Evolutionary conservation across 1,139 yeast species (phyloP).

Genomic region (Protomyces lactucae-debilis): DNA sequence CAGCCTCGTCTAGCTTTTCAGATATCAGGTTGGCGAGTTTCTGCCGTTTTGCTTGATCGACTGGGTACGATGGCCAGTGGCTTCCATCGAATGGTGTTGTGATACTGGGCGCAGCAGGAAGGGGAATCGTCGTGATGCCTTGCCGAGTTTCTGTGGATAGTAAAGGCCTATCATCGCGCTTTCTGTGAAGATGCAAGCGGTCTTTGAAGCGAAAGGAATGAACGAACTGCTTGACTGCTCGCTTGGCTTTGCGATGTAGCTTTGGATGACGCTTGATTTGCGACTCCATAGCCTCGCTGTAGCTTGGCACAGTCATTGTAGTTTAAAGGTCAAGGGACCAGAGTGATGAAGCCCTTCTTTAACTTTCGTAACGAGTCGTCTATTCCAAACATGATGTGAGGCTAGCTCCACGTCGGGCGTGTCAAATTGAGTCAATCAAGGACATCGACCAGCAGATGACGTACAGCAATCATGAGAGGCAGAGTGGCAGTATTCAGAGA

Average conservation of each 20-base stretch:
- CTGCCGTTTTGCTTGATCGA: background rate
- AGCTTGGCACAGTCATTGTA: too few relatives aligned
- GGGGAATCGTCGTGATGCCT: background rate
- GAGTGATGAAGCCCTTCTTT: too few relatives aligned
- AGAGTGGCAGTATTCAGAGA: too few relatives aligned
- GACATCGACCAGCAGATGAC: too few relatives aligned
- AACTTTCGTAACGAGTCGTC: too few relatives aligned
- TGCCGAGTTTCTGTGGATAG: background rate
- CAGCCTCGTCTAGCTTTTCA: background rate
- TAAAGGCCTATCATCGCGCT: background rate
- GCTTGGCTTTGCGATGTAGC: background rate
- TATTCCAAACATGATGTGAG: too few relatives aligned
- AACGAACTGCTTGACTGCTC: background rate
- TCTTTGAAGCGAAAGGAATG: background rate
- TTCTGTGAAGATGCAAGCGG: background rate
- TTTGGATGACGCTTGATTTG: background rate
- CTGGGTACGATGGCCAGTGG: background rate
- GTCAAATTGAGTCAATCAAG: too few relatives aligned
- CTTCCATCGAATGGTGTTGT: background rate
- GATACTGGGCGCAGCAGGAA: background rate
- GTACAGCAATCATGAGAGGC: too few relatives aligned
- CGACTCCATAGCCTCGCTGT: too few relatives aligned
- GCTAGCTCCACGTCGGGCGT: too few relatives aligned
- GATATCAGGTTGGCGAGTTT: background rate
- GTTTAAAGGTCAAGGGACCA: too few relatives aligned